phyloP scores from a whole-genome alignment of 2,329 filamentous ascomycete genomes.

The Hypoxylon sp. region DNA sequence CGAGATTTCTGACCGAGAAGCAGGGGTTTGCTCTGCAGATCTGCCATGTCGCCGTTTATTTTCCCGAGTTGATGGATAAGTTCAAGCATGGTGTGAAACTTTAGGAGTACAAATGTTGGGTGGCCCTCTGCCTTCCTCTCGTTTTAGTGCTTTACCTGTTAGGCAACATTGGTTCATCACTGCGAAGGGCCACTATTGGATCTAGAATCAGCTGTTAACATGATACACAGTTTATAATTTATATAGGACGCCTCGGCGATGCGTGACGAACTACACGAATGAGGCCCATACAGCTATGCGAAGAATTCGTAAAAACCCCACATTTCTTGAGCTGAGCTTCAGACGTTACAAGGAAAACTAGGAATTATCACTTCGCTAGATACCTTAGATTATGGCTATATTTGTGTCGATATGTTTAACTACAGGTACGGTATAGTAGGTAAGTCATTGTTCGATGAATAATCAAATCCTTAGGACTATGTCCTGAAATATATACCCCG shows the following conservation, averaged over 20 bases:
- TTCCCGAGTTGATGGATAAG: slow-evolving; percentile 4
- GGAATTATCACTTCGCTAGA: too few relatives aligned
- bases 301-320: neutral
- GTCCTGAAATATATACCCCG: too few relatives aligned
- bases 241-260: neutral
- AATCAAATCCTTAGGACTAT: too few relatives aligned
- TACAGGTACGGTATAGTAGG: too few relatives aligned
- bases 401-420: too few relatives aligned
- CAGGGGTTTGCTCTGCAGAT: slow-evolving; percentile 1
- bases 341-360: too few relatives aligned
- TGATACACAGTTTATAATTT: neutral
- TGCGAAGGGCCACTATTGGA: neutral
- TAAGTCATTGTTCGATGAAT: too few relatives aligned
- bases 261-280: neutral
- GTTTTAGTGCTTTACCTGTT: neutral
- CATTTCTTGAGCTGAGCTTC: too few relatives aligned
- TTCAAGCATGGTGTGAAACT: neutral
- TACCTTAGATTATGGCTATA: too few relatives aligned
- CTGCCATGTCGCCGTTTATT: slow-evolving; percentile 6
- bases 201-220: neutral
- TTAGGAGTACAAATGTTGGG: neutral
- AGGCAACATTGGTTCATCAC: slow-evolving; percentile 1
- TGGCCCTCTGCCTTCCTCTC: neutral
- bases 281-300: neutral
- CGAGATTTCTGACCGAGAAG: neutral